These are phyloP conservation scores for Dactylellina haptotyla DNA, from an alignment of 2,329 filamentous ascomycete species.

Conservation along the genomic window DNA sequence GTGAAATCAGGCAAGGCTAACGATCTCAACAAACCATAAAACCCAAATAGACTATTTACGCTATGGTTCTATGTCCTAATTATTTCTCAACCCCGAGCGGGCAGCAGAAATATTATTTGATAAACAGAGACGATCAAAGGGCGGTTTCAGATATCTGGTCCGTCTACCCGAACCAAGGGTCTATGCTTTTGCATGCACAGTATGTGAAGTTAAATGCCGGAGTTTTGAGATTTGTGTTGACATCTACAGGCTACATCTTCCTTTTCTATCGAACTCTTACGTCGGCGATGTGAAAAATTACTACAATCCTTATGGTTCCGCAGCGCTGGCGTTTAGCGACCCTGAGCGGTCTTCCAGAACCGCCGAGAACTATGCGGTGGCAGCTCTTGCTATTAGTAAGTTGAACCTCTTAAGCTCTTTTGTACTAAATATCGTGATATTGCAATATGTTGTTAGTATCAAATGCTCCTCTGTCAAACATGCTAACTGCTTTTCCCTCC, in stretches of 20 bases:
- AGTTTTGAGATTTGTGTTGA: background rate
- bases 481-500: no score
- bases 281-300: background rate
- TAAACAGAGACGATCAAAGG: background rate
- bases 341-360: slow-evolving; percentile 5
- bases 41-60: slow-evolving; percentile 5
- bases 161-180: slow-evolving; percentile 17
- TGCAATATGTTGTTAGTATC: no score
- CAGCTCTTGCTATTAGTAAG: slow-evolving; percentile 31
- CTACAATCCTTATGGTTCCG: background rate
- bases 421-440: no score
- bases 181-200: slow-evolving; percentile 16
- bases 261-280: slow-evolving; percentile 6
- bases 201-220: background rate
- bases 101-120: background rate
- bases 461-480: no score
- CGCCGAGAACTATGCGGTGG: slow-evolving; percentile 34
- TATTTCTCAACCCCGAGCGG: background rate
- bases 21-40: no score
- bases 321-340: background rate
- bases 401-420: background rate
- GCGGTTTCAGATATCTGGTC: slow-evolving; percentile 1
- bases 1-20: background rate
- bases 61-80: slow-evolving; percentile 15
- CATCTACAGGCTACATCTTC: slow-evolving; percentile 13